phyloP scores from a whole-genome alignment of 2,329 filamentous ascomycete species.

The Tympanopsis confertula region DNA sequence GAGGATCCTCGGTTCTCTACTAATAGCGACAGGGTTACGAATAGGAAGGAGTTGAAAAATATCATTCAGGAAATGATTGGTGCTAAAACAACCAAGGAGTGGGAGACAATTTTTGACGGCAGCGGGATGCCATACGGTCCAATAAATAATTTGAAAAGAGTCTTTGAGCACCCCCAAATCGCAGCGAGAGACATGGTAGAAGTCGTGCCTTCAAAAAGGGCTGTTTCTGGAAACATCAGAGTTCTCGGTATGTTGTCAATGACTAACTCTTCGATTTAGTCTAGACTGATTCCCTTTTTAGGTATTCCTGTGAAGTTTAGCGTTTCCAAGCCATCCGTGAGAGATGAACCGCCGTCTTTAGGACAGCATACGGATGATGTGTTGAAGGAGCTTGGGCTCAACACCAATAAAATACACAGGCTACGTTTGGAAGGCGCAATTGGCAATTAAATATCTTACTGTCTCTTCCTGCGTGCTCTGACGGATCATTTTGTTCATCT shows the following conservation, averaged over 20 bases:
- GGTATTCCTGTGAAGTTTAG: constrained; percentile 18
- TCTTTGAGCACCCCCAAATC: constrained; percentile 29
- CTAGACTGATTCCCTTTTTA: constrained; percentile 1
- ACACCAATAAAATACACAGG: too few species aligned
- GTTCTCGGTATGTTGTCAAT: constrained; percentile 11
- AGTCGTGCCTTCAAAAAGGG: constrained; percentile 9
- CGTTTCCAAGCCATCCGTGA: constrained; percentile 11
- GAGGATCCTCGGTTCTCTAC: constrained; percentile 15
- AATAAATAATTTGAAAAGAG: constrained; percentile 29
- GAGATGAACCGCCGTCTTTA: constrained; percentile 12
- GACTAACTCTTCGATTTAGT: too few species aligned
- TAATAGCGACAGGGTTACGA: constrained; percentile 19
- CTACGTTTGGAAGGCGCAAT: too few species aligned
- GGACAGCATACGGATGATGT: constrained; percentile 17
- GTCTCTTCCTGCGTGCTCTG: too few species aligned
- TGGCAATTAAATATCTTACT: too few species aligned
- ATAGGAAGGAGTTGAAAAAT: constrained; percentile 20
- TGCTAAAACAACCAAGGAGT: constrained; percentile 23
- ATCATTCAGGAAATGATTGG: constrained; percentile 20
- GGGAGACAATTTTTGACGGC: constrained; percentile 24
- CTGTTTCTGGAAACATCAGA: constrained; percentile 11
- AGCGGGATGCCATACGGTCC: constrained; percentile 31
- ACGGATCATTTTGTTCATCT: too few species aligned
- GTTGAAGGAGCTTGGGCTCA: constrained; percentile 10
- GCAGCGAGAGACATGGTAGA: constrained; percentile 23